A percentile compares a stretch with the other conserved stretches of the same genome.
Evolutionary conservation across 129 eudicot genomes (phyloP).

Genomic region (Arctium minus): DNA sequence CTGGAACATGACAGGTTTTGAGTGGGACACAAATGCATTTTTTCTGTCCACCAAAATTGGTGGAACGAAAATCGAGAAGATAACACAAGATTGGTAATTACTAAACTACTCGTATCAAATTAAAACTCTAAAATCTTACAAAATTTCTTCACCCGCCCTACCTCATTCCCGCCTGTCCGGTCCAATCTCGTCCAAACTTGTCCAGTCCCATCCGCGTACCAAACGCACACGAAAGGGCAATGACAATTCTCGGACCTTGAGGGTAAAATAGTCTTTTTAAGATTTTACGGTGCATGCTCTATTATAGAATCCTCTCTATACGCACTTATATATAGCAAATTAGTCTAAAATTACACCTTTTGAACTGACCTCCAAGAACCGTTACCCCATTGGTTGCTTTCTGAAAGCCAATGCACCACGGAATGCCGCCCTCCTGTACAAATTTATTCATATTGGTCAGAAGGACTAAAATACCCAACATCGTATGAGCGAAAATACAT

Average conservation of each 20-base stretch:
- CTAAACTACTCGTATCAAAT: too few species aligned
- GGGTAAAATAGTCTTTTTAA: slow-evolving; percentile 4
- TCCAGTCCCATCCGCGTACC: too few species aligned
- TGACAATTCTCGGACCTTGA: neutral
- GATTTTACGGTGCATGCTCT: neutral
- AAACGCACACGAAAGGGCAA: neutral
- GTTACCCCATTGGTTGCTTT: slow-evolving; percentile 53
- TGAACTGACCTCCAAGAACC: slow-evolving; percentile 75
- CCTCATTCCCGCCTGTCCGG: too few species aligned
- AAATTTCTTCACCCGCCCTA: too few species aligned
- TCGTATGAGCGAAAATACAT: neutral
- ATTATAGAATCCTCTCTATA: neutral
- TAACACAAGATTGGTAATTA: too few species aligned
- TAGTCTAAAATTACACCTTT: neutral
- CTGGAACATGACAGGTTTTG: too few species aligned
- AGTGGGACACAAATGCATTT: too few species aligned
- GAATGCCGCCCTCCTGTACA: slow-evolving; percentile 65
- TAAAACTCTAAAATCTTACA: too few species aligned
- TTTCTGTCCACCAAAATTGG: too few species aligned
- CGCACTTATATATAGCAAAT: neutral
- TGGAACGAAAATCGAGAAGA: neutral
- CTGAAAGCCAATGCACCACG: slow-evolving; percentile 84
- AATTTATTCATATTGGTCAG: slow-evolving; percentile 6
- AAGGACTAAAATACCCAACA: neutral
- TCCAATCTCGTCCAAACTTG: too few species aligned